Conservation (phyloP, 176 grass and related monocot species). For the Luzula sylvatica region DNA sequence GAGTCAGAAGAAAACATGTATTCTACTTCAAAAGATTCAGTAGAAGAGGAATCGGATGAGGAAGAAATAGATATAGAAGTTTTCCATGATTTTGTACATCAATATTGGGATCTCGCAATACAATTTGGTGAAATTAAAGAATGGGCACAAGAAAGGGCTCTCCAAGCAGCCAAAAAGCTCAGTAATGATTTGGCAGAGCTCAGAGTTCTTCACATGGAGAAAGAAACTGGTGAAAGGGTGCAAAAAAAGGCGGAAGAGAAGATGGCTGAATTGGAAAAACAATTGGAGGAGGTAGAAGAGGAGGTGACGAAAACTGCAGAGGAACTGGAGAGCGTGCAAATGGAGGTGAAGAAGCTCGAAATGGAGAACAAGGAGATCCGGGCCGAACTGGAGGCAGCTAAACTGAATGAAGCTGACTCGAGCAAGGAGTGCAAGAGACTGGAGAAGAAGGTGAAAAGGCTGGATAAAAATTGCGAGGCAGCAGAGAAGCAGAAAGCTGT, state of each 20-base stretch:
- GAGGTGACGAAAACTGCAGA: slow-evolving; percentile 68
- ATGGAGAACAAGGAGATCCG: slow-evolving; percentile 82
- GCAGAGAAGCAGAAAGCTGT: slow-evolving; percentile 58
- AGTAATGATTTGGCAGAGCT: slow-evolving; percentile 59
- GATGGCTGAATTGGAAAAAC: slow-evolving; percentile 52
- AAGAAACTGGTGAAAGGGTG: slow-evolving; percentile 49
- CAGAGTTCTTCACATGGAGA: slow-evolving; percentile 57
- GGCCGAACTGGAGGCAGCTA: slow-evolving; percentile 80
- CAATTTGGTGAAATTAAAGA: slow-evolving; percentile 59
- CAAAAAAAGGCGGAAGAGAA: slow-evolving; percentile 53
- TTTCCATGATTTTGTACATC: slow-evolving; percentile 48
- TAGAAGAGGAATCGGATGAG: slow-evolving; percentile 16
- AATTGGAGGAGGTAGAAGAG: slow-evolving; percentile 43
- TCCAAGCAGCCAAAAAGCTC: slow-evolving; percentile 79
- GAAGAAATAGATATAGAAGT: slow-evolving; percentile 47
- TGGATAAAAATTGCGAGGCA: slow-evolving; percentile 39
- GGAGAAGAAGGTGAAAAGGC: slow-evolving; percentile 58
- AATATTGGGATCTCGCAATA: slow-evolving; percentile 51
- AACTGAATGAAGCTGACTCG: slow-evolving; percentile 59
- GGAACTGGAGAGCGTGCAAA: slow-evolving; percentile 54
- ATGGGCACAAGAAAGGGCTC: slow-evolving; percentile 73
- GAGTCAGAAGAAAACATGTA: slow-evolving; percentile 27
- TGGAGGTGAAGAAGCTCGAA: slow-evolving; percentile 48
- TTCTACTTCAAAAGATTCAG: slow-evolving; percentile 35
- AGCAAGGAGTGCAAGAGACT: slow-evolving; percentile 38